Percentiles rank a stretch among this genome's conserved stretches.
Conservation (phyloP, 305 asterid genomes). For the Caryopteris hybrid region DNA sequence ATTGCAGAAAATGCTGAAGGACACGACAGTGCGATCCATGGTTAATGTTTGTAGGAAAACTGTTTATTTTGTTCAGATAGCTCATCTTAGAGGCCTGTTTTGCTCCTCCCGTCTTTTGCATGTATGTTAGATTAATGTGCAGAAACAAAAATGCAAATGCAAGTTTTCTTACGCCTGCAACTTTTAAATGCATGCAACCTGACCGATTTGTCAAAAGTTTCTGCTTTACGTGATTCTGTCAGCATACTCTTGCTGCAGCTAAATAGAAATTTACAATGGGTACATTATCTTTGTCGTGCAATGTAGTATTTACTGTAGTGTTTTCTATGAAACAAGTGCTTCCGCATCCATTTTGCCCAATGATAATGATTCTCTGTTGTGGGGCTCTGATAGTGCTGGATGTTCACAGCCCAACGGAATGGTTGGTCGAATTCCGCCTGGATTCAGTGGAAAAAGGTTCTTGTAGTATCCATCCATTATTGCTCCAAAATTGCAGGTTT, state of each 20-base stretch:
- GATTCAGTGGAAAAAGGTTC: constrained; percentile 81
- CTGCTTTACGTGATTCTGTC: neutral
- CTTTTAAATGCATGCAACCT: neutral
- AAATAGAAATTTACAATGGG: neutral
- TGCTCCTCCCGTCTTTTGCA: neutral
- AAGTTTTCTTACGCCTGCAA: neutral
- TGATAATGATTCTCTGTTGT: constrained; percentile 43
- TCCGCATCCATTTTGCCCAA: constrained; percentile 16
- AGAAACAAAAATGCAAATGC: no score
- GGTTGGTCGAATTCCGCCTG: constrained; percentile 64
- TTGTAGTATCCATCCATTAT: constrained; percentile 88
- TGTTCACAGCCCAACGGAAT: constrained; percentile 53
- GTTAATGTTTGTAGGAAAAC: neutral
- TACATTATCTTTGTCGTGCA: no score
- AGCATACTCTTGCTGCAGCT: neutral
- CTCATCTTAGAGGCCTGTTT: neutral
- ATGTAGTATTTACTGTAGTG: neutral
- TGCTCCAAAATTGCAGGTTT: constrained; percentile 73
- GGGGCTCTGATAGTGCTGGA: constrained; percentile 52
- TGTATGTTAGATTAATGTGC: no score
- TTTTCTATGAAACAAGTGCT: constrained; percentile 26
- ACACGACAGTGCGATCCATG: constrained; percentile 1
- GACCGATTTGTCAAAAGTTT: no score
- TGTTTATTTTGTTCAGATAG: neutral
- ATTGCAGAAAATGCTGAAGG: no score